Evolutionary conservation across 495 filamentous ascomycete species (phyloP), one percentile per base, ranked within the genome.

Genomic region (Penicillium cosmopolitanum): DNA sequence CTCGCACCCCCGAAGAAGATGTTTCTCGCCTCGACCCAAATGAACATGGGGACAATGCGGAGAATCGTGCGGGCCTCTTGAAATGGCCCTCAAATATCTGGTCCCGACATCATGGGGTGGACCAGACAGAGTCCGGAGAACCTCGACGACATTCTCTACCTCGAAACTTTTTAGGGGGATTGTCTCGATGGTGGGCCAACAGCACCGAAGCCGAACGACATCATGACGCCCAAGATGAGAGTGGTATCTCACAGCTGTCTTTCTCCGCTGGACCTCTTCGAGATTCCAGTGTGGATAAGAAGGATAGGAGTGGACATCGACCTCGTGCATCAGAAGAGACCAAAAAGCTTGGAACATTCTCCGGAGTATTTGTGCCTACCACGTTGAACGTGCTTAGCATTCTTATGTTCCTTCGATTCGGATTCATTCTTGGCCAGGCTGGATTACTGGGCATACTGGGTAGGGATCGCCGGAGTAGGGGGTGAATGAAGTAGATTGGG

Each of bases 311-410:
- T 70, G 60, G 66, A 66, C 61, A 82, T 72, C 62, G 73, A 66
- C 23, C 66, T 68, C 76, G 83, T 50, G 71, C 79, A 21, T 64
- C 77, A 50, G 84, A 85, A 33, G 77, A 76, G 46, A 65, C 76
- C 3, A 78, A 77, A 58, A 93, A 92, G 69, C 80, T 93, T 53
- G 87, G 89, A 15, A 85, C 85, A 4, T 87, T 90, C 66, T 88
- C 89, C 10, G 90, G 90, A 8, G 92, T 95, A 40, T 96, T 93
- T 69, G 88, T 95, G 19, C 92, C 92, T 21, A 92, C 91, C 6
- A 92, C 85, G 48, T 74, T 95, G 63, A 96, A 96, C 73, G 91
- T 96, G n/a, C 75, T 96, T 50, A 94, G 90, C 61, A 96, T 96
- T 77, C 84, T 96, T 43, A 95, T 96, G 92, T 96, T 96, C 75